Percentiles rank a stretch among this genome's conserved stretches.
Evolutionary conservation across 768 basidiomycete species (phyloP).

Genomic region (Filobasidium floriforme): DNA sequence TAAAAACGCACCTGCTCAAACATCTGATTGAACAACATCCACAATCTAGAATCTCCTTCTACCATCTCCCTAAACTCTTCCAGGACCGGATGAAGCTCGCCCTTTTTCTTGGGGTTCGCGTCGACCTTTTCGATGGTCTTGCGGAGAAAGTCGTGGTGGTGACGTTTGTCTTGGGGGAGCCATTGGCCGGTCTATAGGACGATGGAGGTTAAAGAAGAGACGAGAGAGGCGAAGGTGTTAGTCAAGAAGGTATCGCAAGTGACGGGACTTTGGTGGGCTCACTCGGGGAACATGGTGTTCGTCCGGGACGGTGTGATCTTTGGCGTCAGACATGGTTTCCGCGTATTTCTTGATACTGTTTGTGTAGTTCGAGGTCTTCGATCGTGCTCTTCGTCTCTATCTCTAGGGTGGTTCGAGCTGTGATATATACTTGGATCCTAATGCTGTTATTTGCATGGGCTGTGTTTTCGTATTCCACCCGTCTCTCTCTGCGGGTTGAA

Average conservation of each 20-base stretch:
- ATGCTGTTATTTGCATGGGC: too few relatives aligned
- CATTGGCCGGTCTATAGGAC: conserved; percentile 39
- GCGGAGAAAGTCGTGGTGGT: conserved; percentile 39
- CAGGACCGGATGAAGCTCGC: conserved; percentile 36
- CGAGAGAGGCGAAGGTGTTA: too few relatives aligned
- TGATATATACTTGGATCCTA: too few relatives aligned
- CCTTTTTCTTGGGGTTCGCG: conserved; percentile 29
- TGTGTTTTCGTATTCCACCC: too few relatives aligned
- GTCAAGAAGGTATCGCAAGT: too few relatives aligned
- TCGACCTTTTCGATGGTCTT: conserved; percentile 40
- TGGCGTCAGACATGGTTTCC: conserved; percentile 27
- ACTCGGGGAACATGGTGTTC: conserved; percentile 39
- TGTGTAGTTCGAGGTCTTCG: background rate
- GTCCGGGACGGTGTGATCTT: conserved; percentile 30
- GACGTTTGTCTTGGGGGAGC: conserved; percentile 41
- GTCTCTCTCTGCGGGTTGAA: too few relatives aligned
- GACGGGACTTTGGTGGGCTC: too few relatives aligned
- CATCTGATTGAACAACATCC: conserved; percentile 43
- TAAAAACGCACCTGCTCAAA: conserved; percentile 36
- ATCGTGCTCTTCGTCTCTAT: background rate
- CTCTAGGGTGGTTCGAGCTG: background rate
- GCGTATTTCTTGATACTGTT: too few relatives aligned
- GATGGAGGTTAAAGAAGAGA: too few relatives aligned
- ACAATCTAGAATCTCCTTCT: conserved; percentile 39
- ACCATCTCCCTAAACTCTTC: conserved; percentile 43